Base-by-base conservation (phyloP, 2,329 filamentous ascomycete genomes). In the Pyrenophora teres region DNA sequence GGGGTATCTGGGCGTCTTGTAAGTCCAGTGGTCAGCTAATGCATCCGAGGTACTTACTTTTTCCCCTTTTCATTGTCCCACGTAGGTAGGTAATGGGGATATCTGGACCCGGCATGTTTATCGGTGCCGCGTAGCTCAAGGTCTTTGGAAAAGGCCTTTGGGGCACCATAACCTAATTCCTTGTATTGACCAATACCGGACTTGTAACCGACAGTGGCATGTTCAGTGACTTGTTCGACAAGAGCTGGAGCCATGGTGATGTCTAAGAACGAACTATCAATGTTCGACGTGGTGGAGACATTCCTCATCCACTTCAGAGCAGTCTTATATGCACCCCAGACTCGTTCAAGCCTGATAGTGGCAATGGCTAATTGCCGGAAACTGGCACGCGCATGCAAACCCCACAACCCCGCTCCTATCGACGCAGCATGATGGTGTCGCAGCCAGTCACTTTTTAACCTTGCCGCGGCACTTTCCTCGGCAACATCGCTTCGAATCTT, bases 51-150 rank as follows among this genome's bases (percentile, higher is more conserved):
- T 12, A 16, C 48, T 19, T 41, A 49, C 52, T 46, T 45, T 18
- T 36, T 41, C 16, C 44, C 44, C 61, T 62, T 69, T 72, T 86
- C 82, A 57, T 84, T 79, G 64, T 88, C 81, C 87, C 87, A 90
- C 2, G 83, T 85, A 2, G 88, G 87, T 7, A 91, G 81, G 69
- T 92, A 92, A 66, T 90, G 79, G 3, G 85, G 85, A 60, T 89
- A 92, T 68, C 84, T 80, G 5, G 82, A 81, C 8, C 82, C 79
- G 13, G 80, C 75, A 60, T 83, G 77, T 54, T 78, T 81, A 2
- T 69, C 77, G 9, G 78, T 80, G 3, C 83, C 83, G 42, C 83
- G 75, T 32, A 82, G 59, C 58, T 85, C 83, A 4, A 74, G 69
- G 0, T 83, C 80, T 54, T 79, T 78, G 41, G 78, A 75, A 55